phyloP scores from a whole-genome alignment of 805 yeast species.

The Metschnikowia continentalis region DNA sequence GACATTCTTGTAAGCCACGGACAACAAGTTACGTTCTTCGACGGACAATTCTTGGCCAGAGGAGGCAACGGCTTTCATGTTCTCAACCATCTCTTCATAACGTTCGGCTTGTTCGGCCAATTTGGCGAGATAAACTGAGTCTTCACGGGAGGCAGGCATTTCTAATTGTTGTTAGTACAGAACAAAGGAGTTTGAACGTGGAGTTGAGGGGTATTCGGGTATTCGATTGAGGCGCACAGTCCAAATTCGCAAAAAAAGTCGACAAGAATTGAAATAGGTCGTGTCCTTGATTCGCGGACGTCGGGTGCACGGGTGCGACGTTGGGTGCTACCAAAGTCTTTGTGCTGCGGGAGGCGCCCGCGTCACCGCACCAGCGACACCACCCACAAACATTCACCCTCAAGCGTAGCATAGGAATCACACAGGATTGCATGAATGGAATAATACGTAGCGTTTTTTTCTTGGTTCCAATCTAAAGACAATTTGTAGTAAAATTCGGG shows the following conservation, averaged over 20 bases:
- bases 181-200: background rate
- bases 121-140: conserved; percentile 95
- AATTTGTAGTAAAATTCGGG: background rate
- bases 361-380: conserved; percentile 2
- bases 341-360: background rate
- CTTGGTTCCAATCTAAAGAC: background rate
- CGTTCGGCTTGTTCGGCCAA: conserved; percentile 99
- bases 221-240: conserved; percentile 4
- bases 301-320: conserved; percentile 19
- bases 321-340: background rate
- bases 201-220: background rate
- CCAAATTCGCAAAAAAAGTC: conserved; percentile 14
- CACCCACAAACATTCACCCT: background rate
- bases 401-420: background rate
- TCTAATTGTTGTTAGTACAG: conserved; percentile 16
- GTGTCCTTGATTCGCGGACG: conserved; percentile 19
- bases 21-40: conserved; percentile 94
- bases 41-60: conserved; percentile 93
- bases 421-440: background rate
- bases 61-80: conserved; percentile 96
- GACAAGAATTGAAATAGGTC: conserved; percentile 18
- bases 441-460: background rate
- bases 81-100: conserved; percentile 98
- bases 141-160: conserved; percentile 90
- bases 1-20: conserved; percentile 97